A percentile compares a stretch with the other conserved stretches of the same genome.
These are phyloP conservation scores for Irpex rosettiformis DNA, from an alignment of 1,284 basidiomycete species.

Conservation along the genomic window DNA sequence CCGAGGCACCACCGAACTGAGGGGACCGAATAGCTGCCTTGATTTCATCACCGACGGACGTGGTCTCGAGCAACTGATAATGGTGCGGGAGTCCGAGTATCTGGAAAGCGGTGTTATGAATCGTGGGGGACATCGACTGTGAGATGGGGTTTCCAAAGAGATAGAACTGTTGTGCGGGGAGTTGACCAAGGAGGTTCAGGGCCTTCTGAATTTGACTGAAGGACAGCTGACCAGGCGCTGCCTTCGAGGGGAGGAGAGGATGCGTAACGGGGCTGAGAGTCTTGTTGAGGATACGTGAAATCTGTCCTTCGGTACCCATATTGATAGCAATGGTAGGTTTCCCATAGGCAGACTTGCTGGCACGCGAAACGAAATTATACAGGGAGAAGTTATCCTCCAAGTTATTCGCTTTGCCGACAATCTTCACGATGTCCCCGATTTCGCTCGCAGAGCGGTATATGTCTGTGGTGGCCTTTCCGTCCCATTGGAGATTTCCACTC, in stretches of 20 bases:
- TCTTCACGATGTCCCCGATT: constrained; percentile 89
- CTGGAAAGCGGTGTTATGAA: constrained; percentile 91
- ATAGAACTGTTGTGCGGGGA: constrained; percentile 73
- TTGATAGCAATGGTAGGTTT: constrained; percentile 94
- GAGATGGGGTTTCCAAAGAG: constrained; percentile 89
- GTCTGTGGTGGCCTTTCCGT: constrained; percentile 59
- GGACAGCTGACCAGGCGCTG: constrained; percentile 92
- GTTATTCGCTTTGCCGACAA: constrained; percentile 81
- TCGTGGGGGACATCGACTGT: constrained; percentile 87
- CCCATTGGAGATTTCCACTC: constrained; percentile 85
- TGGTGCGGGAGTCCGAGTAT: constrained; percentile 79
- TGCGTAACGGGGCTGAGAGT: constrained; percentile 92
- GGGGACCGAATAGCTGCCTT: constrained; percentile 58
- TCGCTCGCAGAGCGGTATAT: constrained; percentile 65
- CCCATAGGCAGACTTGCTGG: constrained; percentile 37
- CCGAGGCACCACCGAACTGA: constrained; percentile 92
- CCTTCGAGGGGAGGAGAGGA: constrained; percentile 74
- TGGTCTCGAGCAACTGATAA: constrained; percentile 80
- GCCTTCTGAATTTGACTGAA: constrained; percentile 84
- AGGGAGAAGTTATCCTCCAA: constrained; percentile 83
- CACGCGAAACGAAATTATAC: constrained; percentile 63
- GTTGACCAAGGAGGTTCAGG: constrained; percentile 76
- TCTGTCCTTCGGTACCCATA: constrained; percentile 87
- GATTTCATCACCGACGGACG: constrained; percentile 63
- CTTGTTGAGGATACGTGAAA: constrained; percentile 85